Percentiles rank a stretch among this genome's conserved stretches.
These are phyloP conservation scores for Eutrema heterophyllum DNA, from an alignment of 345 rosid genomes.

Conservation along the genomic window DNA sequence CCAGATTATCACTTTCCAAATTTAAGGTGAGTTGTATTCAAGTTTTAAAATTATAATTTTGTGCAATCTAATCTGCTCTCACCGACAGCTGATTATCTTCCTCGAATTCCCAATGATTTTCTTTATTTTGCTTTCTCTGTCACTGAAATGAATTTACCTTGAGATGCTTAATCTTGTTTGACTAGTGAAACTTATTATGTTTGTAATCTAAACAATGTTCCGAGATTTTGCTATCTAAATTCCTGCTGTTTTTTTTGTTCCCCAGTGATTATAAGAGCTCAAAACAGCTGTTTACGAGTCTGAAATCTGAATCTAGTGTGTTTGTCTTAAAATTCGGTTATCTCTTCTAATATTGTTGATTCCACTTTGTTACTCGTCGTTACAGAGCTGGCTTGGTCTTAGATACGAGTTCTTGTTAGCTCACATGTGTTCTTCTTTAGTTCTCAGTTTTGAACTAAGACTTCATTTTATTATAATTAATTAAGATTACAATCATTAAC, in stretches of 20 bases:
- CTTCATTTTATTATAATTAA: not conserved
- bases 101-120: not conserved
- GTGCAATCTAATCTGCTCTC: constrained; percentile 3
- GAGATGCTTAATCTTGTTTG: not conserved
- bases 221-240: not conserved
- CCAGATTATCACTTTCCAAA: not conserved
- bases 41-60: not conserved
- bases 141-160: not conserved
- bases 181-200: not conserved
- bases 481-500: not conserved
- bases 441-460: not conserved
- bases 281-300: not conserved
- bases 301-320: not conserved
- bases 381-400: not conserved
- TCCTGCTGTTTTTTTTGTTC: not conserved
- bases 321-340: not conserved
- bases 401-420: not conserved
- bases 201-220: not conserved
- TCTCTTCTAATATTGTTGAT: not conserved
- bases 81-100: constrained; percentile 23
- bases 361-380: not conserved
- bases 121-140: not conserved
- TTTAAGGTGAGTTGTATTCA: not conserved
- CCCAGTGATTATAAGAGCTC: not conserved
- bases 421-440: not conserved